Conservation (phyloP, 2,329 filamentous ascomycete genomes). For the Ophiostoma himal-ulmi region DNA sequence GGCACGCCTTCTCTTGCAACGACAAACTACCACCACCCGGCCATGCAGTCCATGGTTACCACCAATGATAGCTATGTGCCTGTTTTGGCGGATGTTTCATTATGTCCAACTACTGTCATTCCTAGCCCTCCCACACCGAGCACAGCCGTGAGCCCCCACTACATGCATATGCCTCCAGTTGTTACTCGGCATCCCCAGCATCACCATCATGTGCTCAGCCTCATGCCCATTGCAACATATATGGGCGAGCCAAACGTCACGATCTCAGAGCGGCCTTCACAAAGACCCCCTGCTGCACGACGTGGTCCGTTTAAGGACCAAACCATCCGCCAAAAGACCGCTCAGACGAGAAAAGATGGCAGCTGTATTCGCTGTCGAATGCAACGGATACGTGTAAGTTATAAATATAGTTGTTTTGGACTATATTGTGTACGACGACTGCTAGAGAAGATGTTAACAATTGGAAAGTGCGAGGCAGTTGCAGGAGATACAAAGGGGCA, state of each 20-base stretch:
- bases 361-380: conserved; percentile 57
- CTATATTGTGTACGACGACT: neutral
- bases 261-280: conserved; percentile 29
- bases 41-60: neutral
- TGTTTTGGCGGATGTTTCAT: neutral
- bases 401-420: neutral
- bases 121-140: neutral
- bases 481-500: conserved; percentile 41
- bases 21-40: neutral
- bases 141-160: neutral
- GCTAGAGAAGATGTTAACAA: neutral
- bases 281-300: conserved; percentile 36
- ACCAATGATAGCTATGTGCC: neutral
- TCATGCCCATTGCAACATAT: neutral
- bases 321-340: conserved; percentile 48
- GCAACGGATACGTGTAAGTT: conserved; percentile 55
- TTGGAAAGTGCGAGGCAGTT: conserved; percentile 47
- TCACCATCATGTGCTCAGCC: neutral
- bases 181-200: conserved; percentile 4
- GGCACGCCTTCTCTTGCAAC: neutral
- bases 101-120: neutral
- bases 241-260: conserved; percentile 29
- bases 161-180: neutral
- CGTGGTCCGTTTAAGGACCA: conserved; percentile 52
- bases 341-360: conserved; percentile 51